Base-by-base conservation (phyloP, 2,329 filamentous ascomycete genomes). In the Fonsecaea multimorphosa region DNA sequence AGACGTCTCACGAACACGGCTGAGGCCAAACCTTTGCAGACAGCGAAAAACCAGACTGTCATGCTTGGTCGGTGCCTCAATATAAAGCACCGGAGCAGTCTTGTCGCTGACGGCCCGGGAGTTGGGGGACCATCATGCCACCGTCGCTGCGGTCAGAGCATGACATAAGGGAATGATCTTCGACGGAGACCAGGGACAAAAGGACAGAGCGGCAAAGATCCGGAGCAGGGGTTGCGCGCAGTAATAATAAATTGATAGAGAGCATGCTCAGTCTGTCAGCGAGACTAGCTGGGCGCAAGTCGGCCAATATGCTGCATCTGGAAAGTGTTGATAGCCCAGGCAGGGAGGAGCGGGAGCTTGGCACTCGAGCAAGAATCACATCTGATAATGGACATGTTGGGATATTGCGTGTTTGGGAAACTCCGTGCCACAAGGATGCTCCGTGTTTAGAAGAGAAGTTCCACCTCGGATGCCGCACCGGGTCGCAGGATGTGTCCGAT, bases 291-390 rank as follows among this genome's bases (percentile, higher is more conserved):
- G 27, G 58, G 19, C 38, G 19, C 29, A 52, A 19, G 46, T 27
- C 34, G 29, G 14, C 22, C 44, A 52, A 7, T 32, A 24, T 53
- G 51, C 46, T 38, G 44, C 29, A 52, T 60, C 27, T 51, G 58
- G 58, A 38, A 60, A 60, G 31, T 53, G 29, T 53, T 52, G 16
- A 27, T 32, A 19, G 16, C 19, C 34, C 12, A 32, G 52, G 52
- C 27, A 32, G 27, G 27, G 16, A 22, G 24, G 52, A 34, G 52
- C 19, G 44, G 44, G 19, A 12, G 12, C 19, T 24, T 49, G 38
- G 38, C 38, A 44, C 38, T n/a, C 38, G 19, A 24, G n/a, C n/a
- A 3, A 22, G 9, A 24, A 24, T 49, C 9, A 5, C 44, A 14
- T 49, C 22, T 49, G 44, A 14, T 49, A 14, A 24, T 24, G 44